Evolutionary conservation across 208 protist species (phyloP), one percentile per base, ranked within the genome.

Genomic region (Spongospora subterranea): DNA sequence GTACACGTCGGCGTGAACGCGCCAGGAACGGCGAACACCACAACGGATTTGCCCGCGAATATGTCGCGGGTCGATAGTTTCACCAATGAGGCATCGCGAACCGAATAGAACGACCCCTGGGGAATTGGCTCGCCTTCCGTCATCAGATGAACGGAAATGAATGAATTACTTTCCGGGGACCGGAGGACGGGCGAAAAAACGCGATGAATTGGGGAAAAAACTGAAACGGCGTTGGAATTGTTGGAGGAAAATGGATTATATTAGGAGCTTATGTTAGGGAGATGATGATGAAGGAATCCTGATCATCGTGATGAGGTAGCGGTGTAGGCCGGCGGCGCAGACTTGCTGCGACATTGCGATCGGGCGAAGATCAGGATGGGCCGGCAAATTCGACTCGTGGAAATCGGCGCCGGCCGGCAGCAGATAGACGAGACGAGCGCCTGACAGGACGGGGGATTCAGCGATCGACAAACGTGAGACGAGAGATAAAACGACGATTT

Each of bases 1-100:
- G 89, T 53, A 66, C 89, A 91, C 39, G 89, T 91, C 0, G 71
- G 71, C 17, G 71, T 82, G 71, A 88, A 91, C 64, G 89, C 89
- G 17, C 89, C 89, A 41, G 89, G 89, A 35, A 91, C 54, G 0
- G 89, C 45, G 32, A 91, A 91, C n/a, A 77, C 53, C 11, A 91
- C 46, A 46, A 82, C 45, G 13, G 6, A 39, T n/a, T 82, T 35
- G 11, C 40, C 40, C 6, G 17, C 6, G n/a, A 82, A 82, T 6
- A 82, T 35, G 11, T 82, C 17, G n/a, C 35, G 17, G 71, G 17
- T 82, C 11, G 35, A 20, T 20, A 82, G 6, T 20, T 82, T n/a
- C 13, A 20, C 40, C 6, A 82, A 35, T 43, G 6, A 20, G 11
- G 17, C 71, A 39, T 82, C 71, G 6, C 35, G 6, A 43, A 82